Conservation (phyloP, 2,329 filamentous ascomycete genomes). For the Pleomassaria siparia region DNA sequence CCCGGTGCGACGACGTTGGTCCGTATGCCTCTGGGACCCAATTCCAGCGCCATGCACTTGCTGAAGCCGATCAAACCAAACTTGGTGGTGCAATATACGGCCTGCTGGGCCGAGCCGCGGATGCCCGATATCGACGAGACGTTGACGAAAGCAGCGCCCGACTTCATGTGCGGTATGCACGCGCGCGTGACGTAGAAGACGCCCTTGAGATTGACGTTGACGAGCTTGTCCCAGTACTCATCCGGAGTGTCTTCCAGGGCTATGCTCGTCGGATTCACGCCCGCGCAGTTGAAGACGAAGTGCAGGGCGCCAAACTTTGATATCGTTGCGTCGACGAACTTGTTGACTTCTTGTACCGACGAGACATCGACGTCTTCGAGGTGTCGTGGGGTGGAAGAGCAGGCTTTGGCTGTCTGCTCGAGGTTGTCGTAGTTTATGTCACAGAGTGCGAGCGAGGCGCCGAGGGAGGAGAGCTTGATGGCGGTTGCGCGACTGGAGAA, state of each 20-base stretch:
- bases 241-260: conserved; percentile 47
- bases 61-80: conserved; percentile 39
- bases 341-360: conserved; percentile 45
- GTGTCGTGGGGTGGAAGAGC: conserved; percentile 38
- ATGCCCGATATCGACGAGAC: conserved; percentile 30
- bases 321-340: conserved; percentile 43
- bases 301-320: conserved; percentile 40
- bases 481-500: conserved; percentile 47
- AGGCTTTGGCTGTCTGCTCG: conserved; percentile 44
- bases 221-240: conserved; percentile 51
- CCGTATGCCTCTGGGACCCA: conserved; percentile 33
- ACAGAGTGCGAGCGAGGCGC: conserved; percentile 40
- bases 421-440: conserved; percentile 45
- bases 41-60: conserved; percentile 35
- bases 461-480: conserved; percentile 50
- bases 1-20: conserved; percentile 40
- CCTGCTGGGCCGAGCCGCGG: conserved; percentile 26
- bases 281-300: conserved; percentile 51
- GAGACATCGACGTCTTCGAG: conserved; percentile 50
- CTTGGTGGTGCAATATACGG: conserved; percentile 40
- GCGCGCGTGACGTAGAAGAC: conserved; percentile 50
- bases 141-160: conserved; percentile 29
- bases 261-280: conserved; percentile 51
- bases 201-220: conserved; percentile 50
- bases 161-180: conserved; percentile 39